Conservation (phyloP, 1,284 basidiomycete species). For the Psilocybe mexicana region DNA sequence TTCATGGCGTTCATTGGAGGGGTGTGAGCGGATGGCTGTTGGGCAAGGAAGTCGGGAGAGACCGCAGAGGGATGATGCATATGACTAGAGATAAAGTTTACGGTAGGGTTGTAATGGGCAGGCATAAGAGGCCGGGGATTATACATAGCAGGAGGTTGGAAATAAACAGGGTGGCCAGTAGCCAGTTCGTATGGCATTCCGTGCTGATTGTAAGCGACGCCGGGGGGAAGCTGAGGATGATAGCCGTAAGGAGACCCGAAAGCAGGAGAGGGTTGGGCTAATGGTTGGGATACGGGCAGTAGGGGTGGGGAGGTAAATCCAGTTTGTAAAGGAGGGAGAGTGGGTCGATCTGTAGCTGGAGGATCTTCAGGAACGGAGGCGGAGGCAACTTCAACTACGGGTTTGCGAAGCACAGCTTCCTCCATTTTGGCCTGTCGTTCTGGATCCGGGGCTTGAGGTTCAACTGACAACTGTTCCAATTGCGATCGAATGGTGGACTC, state of each 20-base stretch:
- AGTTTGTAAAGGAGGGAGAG: constrained; percentile 59
- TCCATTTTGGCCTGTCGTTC: constrained; percentile 39
- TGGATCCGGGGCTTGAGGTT: constrained; percentile 37
- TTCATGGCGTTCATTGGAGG: constrained; percentile 58
- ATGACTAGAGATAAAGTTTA: constrained; percentile 55
- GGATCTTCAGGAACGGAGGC: constrained; percentile 18
- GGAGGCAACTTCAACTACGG: constrained; percentile 25
- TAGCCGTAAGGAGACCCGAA: constrained; percentile 68
- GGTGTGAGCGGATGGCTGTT: constrained; percentile 45
- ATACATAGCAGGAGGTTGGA: constrained; percentile 64
- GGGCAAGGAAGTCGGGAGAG: constrained; percentile 61
- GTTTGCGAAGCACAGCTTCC: constrained; percentile 42
- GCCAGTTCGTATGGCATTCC: constrained; percentile 78
- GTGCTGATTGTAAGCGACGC: constrained; percentile 69
- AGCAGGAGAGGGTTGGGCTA: constrained; percentile 53
- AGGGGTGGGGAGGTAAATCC: constrained; percentile 54
- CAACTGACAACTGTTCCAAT: constrained; percentile 42
- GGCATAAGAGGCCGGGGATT: constrained; percentile 65
- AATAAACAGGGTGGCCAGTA: constrained; percentile 74
- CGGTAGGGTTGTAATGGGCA: constrained; percentile 44
- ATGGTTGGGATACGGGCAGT: constrained; percentile 48
- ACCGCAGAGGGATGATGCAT: constrained; percentile 56
- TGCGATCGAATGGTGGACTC: constrained; percentile 35
- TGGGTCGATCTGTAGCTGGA: constrained; percentile 35
- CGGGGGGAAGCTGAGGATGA: constrained; percentile 63